Evolutionary conservation across 139 green algal species (phyloP).

Genomic region (Tetradesmus lagerheimii): DNA sequence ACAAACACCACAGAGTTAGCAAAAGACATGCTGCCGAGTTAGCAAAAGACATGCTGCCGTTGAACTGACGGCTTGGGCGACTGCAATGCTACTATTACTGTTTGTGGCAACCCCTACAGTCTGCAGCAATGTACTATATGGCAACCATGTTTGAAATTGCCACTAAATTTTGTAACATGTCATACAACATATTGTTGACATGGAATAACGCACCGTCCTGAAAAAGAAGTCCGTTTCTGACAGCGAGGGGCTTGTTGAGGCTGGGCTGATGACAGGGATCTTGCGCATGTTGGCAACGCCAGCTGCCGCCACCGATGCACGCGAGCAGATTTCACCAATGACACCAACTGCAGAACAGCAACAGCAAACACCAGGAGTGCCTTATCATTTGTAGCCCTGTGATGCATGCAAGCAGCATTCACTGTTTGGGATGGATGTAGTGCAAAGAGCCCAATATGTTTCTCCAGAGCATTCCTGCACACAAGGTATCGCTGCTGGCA

Average conservation of each 20-base stretch:
- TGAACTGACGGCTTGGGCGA: no score
- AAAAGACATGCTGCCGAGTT: no score
- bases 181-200: not conserved
- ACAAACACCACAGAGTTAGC: no score
- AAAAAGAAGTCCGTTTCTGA: constrained; percentile 23
- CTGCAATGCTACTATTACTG: no score
- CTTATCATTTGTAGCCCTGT: not conserved
- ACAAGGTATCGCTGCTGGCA: no score
- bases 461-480: not conserved
- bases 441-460: no score
- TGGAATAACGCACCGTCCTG: not conserved
- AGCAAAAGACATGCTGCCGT: no score
- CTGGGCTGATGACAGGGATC: constrained; percentile 39
- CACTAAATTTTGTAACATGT: no score
- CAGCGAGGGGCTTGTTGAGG: constrained; percentile 15
- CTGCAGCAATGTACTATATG: no score
- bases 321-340: constrained; percentile 36
- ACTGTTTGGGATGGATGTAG: not conserved
- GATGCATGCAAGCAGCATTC: not conserved
- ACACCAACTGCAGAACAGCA: constrained; percentile 7
- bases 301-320: constrained; percentile 25
- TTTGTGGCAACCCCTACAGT: no score
- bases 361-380: not conserved
- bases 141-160: no score
- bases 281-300: not conserved